Evolutionary conservation across 345 rosid genomes (phyloP), one percentile per base, ranked within the genome.

Genomic region (Bruguiera parviflora): DNA sequence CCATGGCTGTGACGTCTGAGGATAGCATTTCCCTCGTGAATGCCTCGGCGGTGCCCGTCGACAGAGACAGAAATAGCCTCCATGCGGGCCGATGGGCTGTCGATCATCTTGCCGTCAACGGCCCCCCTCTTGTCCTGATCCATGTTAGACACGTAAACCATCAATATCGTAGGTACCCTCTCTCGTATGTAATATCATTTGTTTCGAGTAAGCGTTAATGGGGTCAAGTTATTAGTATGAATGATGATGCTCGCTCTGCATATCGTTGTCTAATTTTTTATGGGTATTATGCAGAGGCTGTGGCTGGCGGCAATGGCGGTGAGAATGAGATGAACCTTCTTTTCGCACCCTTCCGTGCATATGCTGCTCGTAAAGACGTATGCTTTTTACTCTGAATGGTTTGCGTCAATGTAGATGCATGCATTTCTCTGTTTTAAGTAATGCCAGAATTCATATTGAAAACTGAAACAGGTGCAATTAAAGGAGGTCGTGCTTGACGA

Each of bases 81-180:
- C 83, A 80, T 47, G 97, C 96, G 35, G 89, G 88, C n/a, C 85
- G 92, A 25, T 94, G 98, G 98, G 92, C 96, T 27, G 83, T 86
- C 6, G 96, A 94, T 35, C 84, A 84, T 78, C 96, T 91, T 29
- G 24, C 65, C 21, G 57, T 67, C 68, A 79, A 61, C 68, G 84
- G 78, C 58, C 72, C 83, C 5, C 68, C 66, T 31, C 67, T 89
- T 68, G 75, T 80, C 59, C 74, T 92, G 20, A 59, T 92, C 55
- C 97, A 94, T 47, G 96, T 94, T 69, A 80, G 66, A 67, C 83
- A 77, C 52, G 85, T 79, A 73, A 65, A 76, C 66, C 51, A 68
- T 71, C 75, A 70, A 70, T 68, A 83, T 69, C 77, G 97, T 93
- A 88, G 89, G 92, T 88, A 83, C 83, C 92, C 70, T 66, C 67